Evolutionary conservation across 257 asterid species (phyloP).

Genomic region (Eustoma russellianum): DNA sequence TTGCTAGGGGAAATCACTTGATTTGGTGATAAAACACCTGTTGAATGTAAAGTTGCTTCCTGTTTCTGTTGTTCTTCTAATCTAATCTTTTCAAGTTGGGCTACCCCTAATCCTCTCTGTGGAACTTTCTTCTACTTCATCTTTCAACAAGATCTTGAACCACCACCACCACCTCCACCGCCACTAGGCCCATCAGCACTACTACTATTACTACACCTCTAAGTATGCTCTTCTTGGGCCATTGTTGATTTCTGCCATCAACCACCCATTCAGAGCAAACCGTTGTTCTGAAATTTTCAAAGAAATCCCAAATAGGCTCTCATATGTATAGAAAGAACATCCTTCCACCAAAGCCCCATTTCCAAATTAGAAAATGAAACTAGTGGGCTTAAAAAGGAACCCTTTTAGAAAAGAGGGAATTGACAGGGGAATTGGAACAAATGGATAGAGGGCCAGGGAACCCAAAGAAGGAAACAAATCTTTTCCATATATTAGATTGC

Average conservation of each 20-base stretch:
- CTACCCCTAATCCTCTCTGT: conserved; percentile 91
- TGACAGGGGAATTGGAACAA: conserved; percentile 7
- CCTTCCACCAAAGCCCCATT: conserved; percentile 16
- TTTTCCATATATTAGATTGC: conserved; percentile 16
- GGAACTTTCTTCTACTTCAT: conserved; percentile 73
- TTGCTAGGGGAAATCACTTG: conserved; percentile 27
- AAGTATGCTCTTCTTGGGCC: conserved; percentile 53
- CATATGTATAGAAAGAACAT: conserved; percentile 13
- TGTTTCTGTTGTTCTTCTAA: conserved; percentile 59
- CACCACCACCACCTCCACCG: conserved; percentile 10
- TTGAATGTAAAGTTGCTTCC: conserved; percentile 32
- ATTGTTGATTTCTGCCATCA: conserved; percentile 41
- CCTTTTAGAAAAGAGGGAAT: conserved; percentile 10
- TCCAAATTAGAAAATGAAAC: conserved; percentile 14
- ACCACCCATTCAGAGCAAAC: conserved; percentile 7
- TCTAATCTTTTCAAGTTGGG: conserved; percentile 83
- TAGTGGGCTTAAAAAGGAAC: conserved; percentile 14
- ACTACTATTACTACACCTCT: conserved; percentile 25
- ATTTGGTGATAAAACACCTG: conserved; percentile 24
- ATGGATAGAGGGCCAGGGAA: conserved; percentile 1
- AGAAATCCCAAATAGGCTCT: conserved; percentile 17
- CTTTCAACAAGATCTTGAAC: conserved; percentile 34
- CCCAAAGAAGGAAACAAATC: conserved; percentile 13
- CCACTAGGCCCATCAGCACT: conserved; percentile 15
- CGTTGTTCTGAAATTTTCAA: conserved; percentile 18